Conservation (phyloP, 2,329 filamentous ascomycete genomes). For the Colletotrichum tanaceti region DNA sequence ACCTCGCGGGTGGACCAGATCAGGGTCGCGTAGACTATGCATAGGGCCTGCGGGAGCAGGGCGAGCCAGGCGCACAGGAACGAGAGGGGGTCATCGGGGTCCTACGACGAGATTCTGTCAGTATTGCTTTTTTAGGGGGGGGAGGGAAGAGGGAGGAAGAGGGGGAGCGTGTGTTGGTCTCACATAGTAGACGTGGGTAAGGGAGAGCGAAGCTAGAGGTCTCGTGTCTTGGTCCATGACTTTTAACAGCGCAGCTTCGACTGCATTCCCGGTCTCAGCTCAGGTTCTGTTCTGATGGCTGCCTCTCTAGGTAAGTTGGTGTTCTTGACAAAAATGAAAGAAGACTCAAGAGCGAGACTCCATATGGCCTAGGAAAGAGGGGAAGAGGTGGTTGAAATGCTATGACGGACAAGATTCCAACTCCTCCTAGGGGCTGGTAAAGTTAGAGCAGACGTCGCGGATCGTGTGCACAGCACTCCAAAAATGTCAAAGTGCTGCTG, state of each 20-base stretch:
- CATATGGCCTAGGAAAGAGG: conserved; percentile 13
- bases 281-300: neutral
- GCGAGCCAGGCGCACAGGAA: conserved; percentile 93
- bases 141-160: conserved; percentile 84
- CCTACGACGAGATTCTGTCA: conserved; percentile 54
- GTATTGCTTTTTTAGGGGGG: conserved; percentile 60
- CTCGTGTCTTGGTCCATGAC: conserved; percentile 51
- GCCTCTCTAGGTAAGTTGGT: neutral
- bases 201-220: conserved; percentile 86
- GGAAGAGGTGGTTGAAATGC: neutral
- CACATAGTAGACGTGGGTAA: conserved; percentile 95
- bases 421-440: conserved; percentile 36
- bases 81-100: conserved; percentile 86
- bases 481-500: conserved; percentile 35
- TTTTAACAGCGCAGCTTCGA: conserved; percentile 21
- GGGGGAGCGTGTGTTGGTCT: conserved; percentile 71
- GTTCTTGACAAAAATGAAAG: neutral
- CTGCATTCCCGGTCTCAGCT: conserved; percentile 20
- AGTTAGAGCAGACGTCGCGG: conserved; percentile 38
- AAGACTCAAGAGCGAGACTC: conserved; percentile 3
- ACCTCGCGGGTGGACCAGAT: conserved; percentile 91
- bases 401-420: neutral
- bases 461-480: conserved; percentile 38
- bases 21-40: conserved; percentile 88
- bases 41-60: conserved; percentile 90